Evolutionary conservation across 2,329 filamentous ascomycete genomes (phyloP).

Genomic region (Penicillium digitatum): DNA sequence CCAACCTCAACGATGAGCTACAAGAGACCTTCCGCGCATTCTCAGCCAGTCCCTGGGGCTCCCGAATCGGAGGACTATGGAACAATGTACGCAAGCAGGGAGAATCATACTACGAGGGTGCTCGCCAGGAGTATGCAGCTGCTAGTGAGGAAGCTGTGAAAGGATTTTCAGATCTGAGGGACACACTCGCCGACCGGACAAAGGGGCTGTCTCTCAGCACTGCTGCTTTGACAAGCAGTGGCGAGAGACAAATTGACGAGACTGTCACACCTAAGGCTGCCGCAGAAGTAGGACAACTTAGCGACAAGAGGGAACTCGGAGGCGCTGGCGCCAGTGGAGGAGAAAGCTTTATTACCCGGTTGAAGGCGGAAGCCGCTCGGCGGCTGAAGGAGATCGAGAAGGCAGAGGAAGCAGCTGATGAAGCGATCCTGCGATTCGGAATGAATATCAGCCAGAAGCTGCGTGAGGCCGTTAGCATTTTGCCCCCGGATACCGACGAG

Average conservation of each 20-base stretch:
- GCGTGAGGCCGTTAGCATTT: constrained; percentile 82
- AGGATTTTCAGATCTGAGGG: constrained; percentile 67
- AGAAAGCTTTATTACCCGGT: constrained; percentile 67
- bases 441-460: constrained; percentile 85
- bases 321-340: constrained; percentile 44
- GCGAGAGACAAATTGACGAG: constrained; percentile 29
- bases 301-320: constrained; percentile 19
- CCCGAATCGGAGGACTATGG: constrained; percentile 80
- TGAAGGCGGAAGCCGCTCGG: constrained; percentile 73
- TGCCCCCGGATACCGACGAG: constrained; percentile 60
- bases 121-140: constrained; percentile 73
- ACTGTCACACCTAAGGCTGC: constrained; percentile 28
- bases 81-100: constrained; percentile 93
- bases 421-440: constrained; percentile 87
- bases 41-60: constrained; percentile 86
- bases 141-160: constrained; percentile 78
- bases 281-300: constrained; percentile 17
- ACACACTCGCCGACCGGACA: constrained; percentile 67
- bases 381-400: constrained; percentile 82
- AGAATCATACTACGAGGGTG: constrained; percentile 81
- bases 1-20: constrained; percentile 75
- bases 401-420: constrained; percentile 93
- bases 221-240: constrained; percentile 21
- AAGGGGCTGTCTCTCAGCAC: constrained; percentile 65
- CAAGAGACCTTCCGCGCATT: constrained; percentile 95